Conservation (phyloP, 371 early-diverging fungal species). For the Capniomyces stellatus region DNA sequence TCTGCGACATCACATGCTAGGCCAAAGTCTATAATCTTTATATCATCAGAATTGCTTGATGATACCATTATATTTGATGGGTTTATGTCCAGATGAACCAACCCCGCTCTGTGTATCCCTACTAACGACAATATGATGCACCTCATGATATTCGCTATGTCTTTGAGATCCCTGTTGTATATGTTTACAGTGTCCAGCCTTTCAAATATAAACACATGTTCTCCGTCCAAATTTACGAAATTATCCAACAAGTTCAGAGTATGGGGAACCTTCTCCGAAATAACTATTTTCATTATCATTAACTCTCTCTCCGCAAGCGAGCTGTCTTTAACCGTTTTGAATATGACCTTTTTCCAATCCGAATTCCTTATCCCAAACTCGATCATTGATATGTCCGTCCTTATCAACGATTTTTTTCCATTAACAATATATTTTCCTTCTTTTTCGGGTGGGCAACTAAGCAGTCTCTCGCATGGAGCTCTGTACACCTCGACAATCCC, state of each 20-base stretch:
- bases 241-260: slow-evolving; percentile 33
- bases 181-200: slow-evolving; percentile 21
- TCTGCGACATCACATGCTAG: slow-evolving; percentile 26
- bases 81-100: slow-evolving; percentile 45
- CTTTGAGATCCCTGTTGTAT: slow-evolving; percentile 20
- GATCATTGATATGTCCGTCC: too few species aligned
- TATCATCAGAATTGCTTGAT: slow-evolving; percentile 23
- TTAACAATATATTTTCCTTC: too few species aligned
- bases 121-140: slow-evolving; percentile 29
- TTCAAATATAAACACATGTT: slow-evolving; percentile 37
- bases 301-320: slow-evolving; percentile 34
- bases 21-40: slow-evolving; percentile 50
- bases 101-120: slow-evolving; percentile 29
- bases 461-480: too few species aligned
- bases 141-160: slow-evolving; percentile 17
- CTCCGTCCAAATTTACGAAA: slow-evolving; percentile 29
- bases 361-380: slow-evolving; percentile 37
- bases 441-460: too few species aligned
- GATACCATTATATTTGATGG: slow-evolving; percentile 44
- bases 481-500: too few species aligned
- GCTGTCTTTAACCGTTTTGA: slow-evolving; percentile 34
- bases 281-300: slow-evolving; percentile 22
- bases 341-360: slow-evolving; percentile 34
- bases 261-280: slow-evolving; percentile 22
- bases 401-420: too few species aligned